A percentile compares a stretch with the other conserved stretches of the same genome.
Conservation (phyloP, 169 alveolate species). For the Perkinsus marinus region DNA sequence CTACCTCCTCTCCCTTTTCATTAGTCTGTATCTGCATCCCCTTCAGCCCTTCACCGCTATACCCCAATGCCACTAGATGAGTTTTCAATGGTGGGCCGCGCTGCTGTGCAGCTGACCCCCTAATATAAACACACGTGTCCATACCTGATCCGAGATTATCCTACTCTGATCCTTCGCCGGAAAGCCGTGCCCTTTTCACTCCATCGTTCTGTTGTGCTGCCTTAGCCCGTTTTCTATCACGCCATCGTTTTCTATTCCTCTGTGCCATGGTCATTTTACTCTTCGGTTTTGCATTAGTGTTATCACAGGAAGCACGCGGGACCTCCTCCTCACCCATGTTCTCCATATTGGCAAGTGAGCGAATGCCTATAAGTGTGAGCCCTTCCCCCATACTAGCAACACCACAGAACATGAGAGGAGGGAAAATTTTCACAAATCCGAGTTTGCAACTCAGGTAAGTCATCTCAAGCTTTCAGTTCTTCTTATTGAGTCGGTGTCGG, state of each 20-base stretch:
- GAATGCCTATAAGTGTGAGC: background rate
- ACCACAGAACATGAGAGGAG: background rate
- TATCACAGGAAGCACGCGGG: background rate
- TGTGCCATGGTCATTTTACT: background rate
- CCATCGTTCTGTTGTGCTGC: background rate
- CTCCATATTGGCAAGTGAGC: background rate
- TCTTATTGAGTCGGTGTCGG: background rate
- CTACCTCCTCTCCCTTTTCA: slow-evolving; percentile 13
- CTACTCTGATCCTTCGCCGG: background rate
- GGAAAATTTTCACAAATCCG: background rate
- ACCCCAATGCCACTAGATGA: slow-evolving; percentile 18
- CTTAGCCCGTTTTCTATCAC: background rate
- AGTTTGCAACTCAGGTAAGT: too few species aligned
- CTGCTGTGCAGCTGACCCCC: background rate
- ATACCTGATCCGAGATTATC: background rate
- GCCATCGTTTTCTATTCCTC: background rate
- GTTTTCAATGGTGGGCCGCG: slow-evolving; percentile 13
- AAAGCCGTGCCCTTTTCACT: background rate
- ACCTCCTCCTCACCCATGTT: background rate
- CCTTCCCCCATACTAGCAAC: background rate
- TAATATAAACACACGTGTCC: background rate
- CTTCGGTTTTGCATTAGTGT: background rate
- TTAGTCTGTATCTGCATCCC: slow-evolving; percentile 27
- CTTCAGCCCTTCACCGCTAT: slow-evolving; percentile 16
- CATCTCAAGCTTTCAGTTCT: background rate